Base-by-base conservation (phyloP, 129 eudicot species). In the Flaveria trinervia region DNA sequence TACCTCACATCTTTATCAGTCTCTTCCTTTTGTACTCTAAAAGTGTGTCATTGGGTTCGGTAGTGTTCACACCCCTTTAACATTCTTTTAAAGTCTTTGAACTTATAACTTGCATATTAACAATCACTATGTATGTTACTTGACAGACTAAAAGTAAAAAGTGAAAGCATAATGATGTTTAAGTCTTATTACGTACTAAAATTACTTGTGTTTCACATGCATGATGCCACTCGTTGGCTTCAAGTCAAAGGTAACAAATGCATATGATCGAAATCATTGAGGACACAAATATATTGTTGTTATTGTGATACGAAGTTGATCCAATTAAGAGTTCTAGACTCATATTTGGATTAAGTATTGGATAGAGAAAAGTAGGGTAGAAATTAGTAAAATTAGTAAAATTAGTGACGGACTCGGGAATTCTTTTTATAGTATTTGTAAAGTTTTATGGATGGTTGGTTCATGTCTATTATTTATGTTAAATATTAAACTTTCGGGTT, bases 161-260 rank as follows among this genome's bases (percentile, higher is more conserved):
- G 70, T 68, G 18, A 74, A 71, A 77, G 79, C 68, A 74, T 3
- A 5, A 25, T 44, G 36, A 83, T 83, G 65, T 83, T 83, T 80
- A 48, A 70, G 51, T 69, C 67, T 73, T 60, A 68, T 73, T 86
- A 71, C 23, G 23, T 52, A 17, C 77, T 82, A 56, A 66, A 44
- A 44, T 44, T 44, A 48, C 16, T 60, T 70, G 70, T 56, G 70
- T 75, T 68, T 64, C 74, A 79, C 70, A 82, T 85, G 83, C 81
- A 79, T 85, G 83, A 71, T 23, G 60, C 68, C 73, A 80, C 86
- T 18, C 83, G 83, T 86, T 77, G 55, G 79, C 87, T 80, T 83
- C 51, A 73, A 86, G 61, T 83, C 83, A 81, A 86, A 83, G 85
- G 80, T 73, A 85, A 79, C 80, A 12, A 69, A 77, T 45, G 51